Percentiles rank a stretch among this genome's conserved stretches.
Evolutionary conservation across 148 eudicot species (phyloP).

Genomic region (Rhododendron kiyosumense): DNA sequence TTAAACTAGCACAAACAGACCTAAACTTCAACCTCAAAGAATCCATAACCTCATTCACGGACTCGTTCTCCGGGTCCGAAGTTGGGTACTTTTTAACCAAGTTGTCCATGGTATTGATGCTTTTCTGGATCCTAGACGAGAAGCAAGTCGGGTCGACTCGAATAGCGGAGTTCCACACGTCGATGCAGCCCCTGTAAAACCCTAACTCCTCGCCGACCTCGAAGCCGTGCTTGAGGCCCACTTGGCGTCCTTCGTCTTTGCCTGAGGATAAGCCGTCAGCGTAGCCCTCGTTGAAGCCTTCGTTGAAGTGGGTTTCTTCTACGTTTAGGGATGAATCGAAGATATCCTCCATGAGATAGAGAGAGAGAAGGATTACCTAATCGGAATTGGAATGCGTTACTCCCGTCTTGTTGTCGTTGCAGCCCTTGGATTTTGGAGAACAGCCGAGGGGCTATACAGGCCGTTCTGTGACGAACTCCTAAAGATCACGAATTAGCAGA

Average conservation of each 20-base stretch:
- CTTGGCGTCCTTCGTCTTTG: conserved; percentile 56
- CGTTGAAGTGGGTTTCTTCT: conserved; percentile 49
- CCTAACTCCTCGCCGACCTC: conserved; percentile 67
- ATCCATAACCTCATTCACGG: conserved; percentile 39
- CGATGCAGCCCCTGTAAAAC: conserved; percentile 65
- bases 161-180: conserved; percentile 60
- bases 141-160: conserved; percentile 50
- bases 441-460: background rate
- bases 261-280: conserved; percentile 47
- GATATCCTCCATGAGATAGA: conserved; percentile 26
- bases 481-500: no score
- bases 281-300: conserved; percentile 73
- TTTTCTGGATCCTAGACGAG: conserved; percentile 54
- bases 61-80: conserved; percentile 61
- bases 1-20: conserved; percentile 60
- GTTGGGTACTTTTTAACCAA: conserved; percentile 46
- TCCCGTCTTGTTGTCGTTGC: background rate
- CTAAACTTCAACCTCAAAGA: conserved; percentile 64
- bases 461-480: no score
- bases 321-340: conserved; percentile 46
- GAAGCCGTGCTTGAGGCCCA: conserved; percentile 73
- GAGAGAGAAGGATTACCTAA: background rate
- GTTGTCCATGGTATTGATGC: conserved; percentile 40
- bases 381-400: background rate
- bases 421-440: background rate